A percentile compares a stretch with the other conserved stretches of the same genome.
Conservation (phyloP, 345 rosid genomes). For the Brassica nigra region DNA sequence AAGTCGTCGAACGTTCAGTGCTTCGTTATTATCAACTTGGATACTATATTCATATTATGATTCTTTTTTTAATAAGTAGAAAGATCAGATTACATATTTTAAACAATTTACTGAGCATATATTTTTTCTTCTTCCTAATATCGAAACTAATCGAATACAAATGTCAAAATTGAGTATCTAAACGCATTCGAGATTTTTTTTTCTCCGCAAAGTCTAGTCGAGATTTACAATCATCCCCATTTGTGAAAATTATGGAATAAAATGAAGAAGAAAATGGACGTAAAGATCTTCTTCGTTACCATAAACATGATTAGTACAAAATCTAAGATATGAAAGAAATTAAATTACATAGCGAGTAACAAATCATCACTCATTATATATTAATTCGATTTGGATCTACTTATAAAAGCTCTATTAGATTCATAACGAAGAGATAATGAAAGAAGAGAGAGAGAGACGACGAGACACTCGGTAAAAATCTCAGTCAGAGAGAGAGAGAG, state of each 20-base stretch:
- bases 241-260: not conserved
- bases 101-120: not conserved
- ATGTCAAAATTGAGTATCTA: not conserved
- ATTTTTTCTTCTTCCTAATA: not conserved
- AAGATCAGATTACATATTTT: not conserved
- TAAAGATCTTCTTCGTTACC: not conserved
- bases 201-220: not conserved
- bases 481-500: not conserved
- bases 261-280: not conserved
- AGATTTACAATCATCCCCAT: not conserved
- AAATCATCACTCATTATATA: not conserved
- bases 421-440: not conserved
- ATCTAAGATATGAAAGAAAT: not conserved
- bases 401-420: conserved; percentile 21
- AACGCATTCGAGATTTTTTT: not conserved
- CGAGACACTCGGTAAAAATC: conserved; percentile 32
- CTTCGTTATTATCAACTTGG: not conserved
- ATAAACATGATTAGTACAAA: not conserved
- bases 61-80: not conserved
- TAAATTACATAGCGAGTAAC: not conserved
- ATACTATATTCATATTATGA: not conserved
- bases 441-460: conserved; percentile 3
- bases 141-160: not conserved
- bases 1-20: no score
- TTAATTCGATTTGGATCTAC: conserved; percentile 22